phyloP scores from a whole-genome alignment of 163 green algal genomes.

The Chlorella variabilis region DNA sequence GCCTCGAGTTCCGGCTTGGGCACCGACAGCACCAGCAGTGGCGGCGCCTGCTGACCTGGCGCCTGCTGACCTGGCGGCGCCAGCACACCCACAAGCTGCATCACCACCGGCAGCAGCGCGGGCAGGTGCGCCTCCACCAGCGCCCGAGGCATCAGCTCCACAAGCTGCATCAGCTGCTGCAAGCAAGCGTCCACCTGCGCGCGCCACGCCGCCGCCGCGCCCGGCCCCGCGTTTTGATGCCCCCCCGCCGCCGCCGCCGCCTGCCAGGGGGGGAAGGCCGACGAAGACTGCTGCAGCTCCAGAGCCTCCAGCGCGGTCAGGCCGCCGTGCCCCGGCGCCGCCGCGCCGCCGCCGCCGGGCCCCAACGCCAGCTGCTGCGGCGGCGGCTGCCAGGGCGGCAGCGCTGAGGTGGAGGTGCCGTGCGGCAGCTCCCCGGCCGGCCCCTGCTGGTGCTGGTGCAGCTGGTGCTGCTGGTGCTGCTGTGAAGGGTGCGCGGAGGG shows the following conservation, averaged over 20 bases:
- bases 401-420: background rate
- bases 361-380: background rate
- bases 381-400: background rate
- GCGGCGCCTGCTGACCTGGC: background rate
- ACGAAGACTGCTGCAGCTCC: too few species aligned
- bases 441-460: too few species aligned
- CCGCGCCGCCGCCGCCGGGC: too few species aligned
- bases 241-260: too few species aligned
- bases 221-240: too few species aligned
- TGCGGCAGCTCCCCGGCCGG: too few species aligned
- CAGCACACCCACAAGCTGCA: background rate
- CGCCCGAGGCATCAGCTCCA: background rate
- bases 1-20: too few species aligned
- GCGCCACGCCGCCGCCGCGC: background rate
- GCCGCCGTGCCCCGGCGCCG: too few species aligned
- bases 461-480: background rate
- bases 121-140: background rate
- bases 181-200: background rate
- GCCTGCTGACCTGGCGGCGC: background rate
- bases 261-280: too few species aligned
- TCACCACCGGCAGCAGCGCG: background rate
- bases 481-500: too few species aligned
- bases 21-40: too few species aligned
- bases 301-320: too few species aligned
- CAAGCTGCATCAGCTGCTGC: background rate